Percentiles rank a stretch among this genome's conserved stretches.
Conservation (phyloP, 2,329 filamentous ascomycete genomes). For the Dothiorella sarmentorum region DNA sequence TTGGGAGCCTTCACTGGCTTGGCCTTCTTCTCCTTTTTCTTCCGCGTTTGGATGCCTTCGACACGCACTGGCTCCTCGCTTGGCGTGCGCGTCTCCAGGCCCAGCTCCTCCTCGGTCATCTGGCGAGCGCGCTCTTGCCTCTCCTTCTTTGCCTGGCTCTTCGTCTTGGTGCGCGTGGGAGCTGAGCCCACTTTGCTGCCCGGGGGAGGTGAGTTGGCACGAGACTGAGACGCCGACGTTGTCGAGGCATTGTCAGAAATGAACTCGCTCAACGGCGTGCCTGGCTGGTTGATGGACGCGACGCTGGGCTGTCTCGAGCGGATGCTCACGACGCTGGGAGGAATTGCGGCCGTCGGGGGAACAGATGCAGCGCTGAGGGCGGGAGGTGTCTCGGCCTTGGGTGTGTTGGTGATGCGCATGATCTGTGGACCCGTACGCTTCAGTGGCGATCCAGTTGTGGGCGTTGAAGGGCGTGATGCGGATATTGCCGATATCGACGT, state of each 20-base stretch:
- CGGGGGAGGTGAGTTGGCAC: constrained; percentile 62
- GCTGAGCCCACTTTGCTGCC: constrained; percentile 64
- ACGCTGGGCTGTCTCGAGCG: constrained; percentile 53
- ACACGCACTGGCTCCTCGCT: constrained; percentile 40
- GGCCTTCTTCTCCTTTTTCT: constrained; percentile 78
- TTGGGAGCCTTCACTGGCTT: neutral
- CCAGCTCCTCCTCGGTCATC: constrained; percentile 58
- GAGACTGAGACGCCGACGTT: constrained; percentile 68
- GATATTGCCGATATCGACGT: constrained; percentile 21
- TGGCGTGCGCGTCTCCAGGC: constrained; percentile 18
- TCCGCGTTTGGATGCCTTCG: constrained; percentile 72
- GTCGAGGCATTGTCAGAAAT: constrained; percentile 75
- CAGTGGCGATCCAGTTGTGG: constrained; percentile 42
- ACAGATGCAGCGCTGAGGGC: constrained; percentile 35
- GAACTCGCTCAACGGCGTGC: constrained; percentile 69
- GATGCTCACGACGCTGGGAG: constrained; percentile 39
- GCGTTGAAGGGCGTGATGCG: constrained; percentile 48
- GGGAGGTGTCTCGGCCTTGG: constrained; percentile 57
- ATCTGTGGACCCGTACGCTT: constrained; percentile 56
- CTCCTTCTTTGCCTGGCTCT: constrained; percentile 75
- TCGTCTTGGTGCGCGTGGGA: constrained; percentile 66
- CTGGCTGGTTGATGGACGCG: constrained; percentile 61
- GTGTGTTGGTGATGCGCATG: constrained; percentile 65
- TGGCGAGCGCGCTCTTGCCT: constrained; percentile 59
- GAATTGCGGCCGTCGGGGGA: constrained; percentile 28